A percentile compares a stretch with the other conserved stretches of the same genome.
phyloP scores from a whole-genome alignment of 129 eudicot species.

The Pittosporum tobira region DNA sequence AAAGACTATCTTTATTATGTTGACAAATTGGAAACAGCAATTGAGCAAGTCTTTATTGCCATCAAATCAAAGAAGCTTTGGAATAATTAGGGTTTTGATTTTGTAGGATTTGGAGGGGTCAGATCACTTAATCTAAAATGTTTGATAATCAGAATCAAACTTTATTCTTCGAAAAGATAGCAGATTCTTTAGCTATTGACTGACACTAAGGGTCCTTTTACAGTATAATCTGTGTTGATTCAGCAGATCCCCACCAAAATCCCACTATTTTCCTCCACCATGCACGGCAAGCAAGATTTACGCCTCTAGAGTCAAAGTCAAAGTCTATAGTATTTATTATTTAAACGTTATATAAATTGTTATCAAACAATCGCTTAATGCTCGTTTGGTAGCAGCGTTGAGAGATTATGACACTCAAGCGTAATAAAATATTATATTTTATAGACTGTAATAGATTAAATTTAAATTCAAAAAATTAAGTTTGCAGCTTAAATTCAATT shows the following conservation, averaged over 20 bases:
- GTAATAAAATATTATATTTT: too few relatives aligned
- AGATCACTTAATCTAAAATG: slow-evolving; percentile 7
- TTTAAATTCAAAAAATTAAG: too few relatives aligned
- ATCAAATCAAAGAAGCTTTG: slow-evolving; percentile 13
- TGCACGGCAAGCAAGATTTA: neutral
- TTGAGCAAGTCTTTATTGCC: neutral
- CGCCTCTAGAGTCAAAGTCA: neutral
- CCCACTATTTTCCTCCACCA: too few relatives aligned
- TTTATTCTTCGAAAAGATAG: neutral
- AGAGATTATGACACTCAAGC: too few relatives aligned
- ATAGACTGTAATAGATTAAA: too few relatives aligned
- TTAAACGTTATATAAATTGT: too few relatives aligned
- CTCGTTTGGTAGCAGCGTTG: too few relatives aligned
- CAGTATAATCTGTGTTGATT: slow-evolving; percentile 1
- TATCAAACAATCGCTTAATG: too few relatives aligned
- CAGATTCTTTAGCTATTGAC: neutral
- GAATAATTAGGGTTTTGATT: slow-evolving; percentile 23
- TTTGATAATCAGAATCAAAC: neutral
- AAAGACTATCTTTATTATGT: slow-evolving; percentile 9
- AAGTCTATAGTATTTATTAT: too few relatives aligned
- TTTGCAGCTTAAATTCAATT: too few relatives aligned
- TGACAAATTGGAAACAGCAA: slow-evolving; percentile 12
- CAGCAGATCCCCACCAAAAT: neutral
- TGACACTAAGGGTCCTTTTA: neutral
- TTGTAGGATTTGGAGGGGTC: slow-evolving; percentile 17